phyloP scores from a whole-genome alignment of 2,329 filamentous ascomycete genomes.

The Cladosporium sp. region DNA sequence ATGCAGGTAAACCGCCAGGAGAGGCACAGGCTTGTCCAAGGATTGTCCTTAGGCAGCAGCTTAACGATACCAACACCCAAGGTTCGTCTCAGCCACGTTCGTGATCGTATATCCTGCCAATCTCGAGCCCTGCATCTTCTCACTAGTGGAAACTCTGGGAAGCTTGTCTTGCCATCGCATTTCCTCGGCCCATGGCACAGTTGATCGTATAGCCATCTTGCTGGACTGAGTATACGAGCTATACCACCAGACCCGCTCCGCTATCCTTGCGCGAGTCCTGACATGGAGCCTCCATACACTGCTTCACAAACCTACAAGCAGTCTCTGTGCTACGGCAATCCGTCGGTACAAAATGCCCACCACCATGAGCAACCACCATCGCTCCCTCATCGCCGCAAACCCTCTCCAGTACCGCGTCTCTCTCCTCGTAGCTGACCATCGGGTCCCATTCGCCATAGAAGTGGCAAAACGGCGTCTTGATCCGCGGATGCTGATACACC shows the following conservation, averaged over 20 bases:
- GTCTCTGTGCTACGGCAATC: not conserved
- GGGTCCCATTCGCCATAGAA: conserved; percentile 2
- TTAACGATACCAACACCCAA: not conserved
- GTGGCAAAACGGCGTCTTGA: conserved; percentile 2
- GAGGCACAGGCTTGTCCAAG: not conserved
- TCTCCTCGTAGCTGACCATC: conserved; percentile 5
- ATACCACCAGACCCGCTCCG: not conserved
- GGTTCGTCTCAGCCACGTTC: not conserved
- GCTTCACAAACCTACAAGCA: not conserved
- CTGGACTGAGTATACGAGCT: too few species aligned
- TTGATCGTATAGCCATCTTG: too few species aligned
- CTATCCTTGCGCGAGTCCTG: not conserved
- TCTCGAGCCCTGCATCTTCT: not conserved
- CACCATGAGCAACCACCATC: not conserved
- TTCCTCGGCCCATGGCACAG: not conserved
- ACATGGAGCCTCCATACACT: not conserved
- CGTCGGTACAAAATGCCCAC: not conserved
- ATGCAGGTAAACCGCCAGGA: not conserved
- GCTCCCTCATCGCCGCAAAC: not conserved
- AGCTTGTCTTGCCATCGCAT: not conserved
- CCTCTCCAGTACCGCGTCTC: not conserved
- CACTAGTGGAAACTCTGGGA: not conserved
- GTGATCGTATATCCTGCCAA: not conserved
- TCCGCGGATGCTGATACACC: not conserved
- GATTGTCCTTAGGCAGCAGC: not conserved